Conservation (phyloP, 257 asterid genomes). For the Solanum appendiculatum region DNA sequence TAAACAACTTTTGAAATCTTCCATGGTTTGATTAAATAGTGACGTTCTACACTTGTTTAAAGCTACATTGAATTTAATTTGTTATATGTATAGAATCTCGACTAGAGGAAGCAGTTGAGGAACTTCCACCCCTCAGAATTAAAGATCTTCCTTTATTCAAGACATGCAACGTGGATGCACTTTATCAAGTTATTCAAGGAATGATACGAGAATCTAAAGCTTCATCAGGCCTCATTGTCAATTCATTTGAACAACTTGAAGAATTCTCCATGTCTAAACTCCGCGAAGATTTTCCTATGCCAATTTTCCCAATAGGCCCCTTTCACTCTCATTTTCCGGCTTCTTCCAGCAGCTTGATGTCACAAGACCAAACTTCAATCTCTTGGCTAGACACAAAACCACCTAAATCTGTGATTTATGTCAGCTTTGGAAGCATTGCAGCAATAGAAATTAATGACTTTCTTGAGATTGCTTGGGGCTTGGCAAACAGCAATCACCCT, state of each 20-base stretch:
- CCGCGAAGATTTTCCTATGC: constrained; percentile 18
- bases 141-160: constrained; percentile 26
- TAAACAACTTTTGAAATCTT: not conserved
- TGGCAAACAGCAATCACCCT: constrained; percentile 25
- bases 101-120: constrained; percentile 23
- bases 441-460: constrained; percentile 15
- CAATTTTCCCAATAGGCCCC: constrained; percentile 36
- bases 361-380: constrained; percentile 29
- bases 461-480: constrained; percentile 26
- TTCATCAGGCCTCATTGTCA: constrained; percentile 35
- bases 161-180: not conserved
- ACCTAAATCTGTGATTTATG: constrained; percentile 28
- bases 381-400: constrained; percentile 37
- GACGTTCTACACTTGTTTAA: not conserved
- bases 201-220: constrained; percentile 24
- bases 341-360: constrained; percentile 19
- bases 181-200: not conserved
- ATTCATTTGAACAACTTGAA: constrained; percentile 43
- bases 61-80: not conserved
- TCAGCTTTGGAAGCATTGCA: constrained; percentile 35
- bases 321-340: constrained; percentile 26
- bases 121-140: constrained; percentile 36
- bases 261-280: constrained; percentile 13
- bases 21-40: not conserved
- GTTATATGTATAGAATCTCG: not conserved